Base-by-base conservation (phyloP, 257 asterid genomes). In the Solanum sejunctum region DNA sequence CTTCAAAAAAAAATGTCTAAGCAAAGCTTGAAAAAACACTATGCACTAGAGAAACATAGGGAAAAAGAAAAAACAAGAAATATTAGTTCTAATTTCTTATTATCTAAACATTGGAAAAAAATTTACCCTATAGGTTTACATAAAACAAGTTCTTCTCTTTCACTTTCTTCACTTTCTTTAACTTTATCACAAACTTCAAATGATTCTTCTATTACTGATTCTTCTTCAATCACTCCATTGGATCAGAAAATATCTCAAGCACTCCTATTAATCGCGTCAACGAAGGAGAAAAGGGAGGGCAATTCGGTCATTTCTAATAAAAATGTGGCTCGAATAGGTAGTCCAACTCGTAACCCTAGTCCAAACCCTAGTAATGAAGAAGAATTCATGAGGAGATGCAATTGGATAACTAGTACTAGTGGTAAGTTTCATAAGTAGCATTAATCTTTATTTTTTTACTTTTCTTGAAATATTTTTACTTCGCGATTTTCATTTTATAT, bases 351-450 rank as follows among this genome's bases (percentile, higher is more conserved):
- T 82, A 52, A 85, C 81, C 60, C 77, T 12, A 43, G 70, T 67
- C 47, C 69, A 20, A 81, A 47, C 67, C 88, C 88, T 43, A 58
- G 86, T 32, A 92, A 86, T 12, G 93, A 92, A 80, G 91, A 92
- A 17, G 93, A 92, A 64, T 90, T 92, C 20, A 75, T 90, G 15
- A 90, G 87, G 86, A 88, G 99, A 90, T 95, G 99, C 89, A 93
- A 92, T 69, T 95, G 99, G 99, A 91, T 95, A 72, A 93, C 98
- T 4, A 89, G 92, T 70, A 94, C 75, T 61, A 95, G 99, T 82
- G 99, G 99, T 94, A 86, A 90, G 88, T 45, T 64, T 63, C 12
- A 26, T 23, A 21, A 23, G 17, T 61, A 61, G 39, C 39, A 60
- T n/a, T 60, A 4, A 60, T 60, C 8, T 60, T 10, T 61, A 26